These are phyloP conservation scores for Phytophthora sansomeana DNA, from an alignment of 352 stramenopile genomes.

Conservation along the genomic window DNA sequence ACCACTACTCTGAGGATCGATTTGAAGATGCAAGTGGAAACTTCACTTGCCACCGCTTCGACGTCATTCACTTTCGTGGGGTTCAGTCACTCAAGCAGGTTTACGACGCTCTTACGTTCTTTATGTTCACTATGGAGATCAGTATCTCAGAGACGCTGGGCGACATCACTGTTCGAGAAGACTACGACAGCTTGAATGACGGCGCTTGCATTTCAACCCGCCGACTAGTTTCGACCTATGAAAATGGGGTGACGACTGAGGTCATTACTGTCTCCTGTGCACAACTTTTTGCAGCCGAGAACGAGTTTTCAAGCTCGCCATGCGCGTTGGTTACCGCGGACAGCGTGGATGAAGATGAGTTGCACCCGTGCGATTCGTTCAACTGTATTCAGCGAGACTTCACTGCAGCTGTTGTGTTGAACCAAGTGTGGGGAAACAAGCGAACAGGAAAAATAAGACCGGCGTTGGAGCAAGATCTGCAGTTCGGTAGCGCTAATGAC, in stretches of 20 bases:
- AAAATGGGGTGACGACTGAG: conserved; percentile 28
- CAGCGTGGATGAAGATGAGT: conserved; percentile 51
- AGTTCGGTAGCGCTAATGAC: conserved; percentile 12
- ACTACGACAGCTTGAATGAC: conserved; percentile 47
- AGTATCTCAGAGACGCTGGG: conserved; percentile 50
- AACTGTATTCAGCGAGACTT: conserved; percentile 48
- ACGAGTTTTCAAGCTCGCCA: conserved; percentile 17
- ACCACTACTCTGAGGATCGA: conserved; percentile 43
- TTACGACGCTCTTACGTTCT: conserved; percentile 45
- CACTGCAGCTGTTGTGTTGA: conserved; percentile 41
- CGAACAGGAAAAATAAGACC: background rate
- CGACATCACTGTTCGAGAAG: conserved; percentile 54
- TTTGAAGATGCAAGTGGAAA: conserved; percentile 43
- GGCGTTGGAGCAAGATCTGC: background rate
- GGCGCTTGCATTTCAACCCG: conserved; percentile 47
- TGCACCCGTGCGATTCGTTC: conserved; percentile 52
- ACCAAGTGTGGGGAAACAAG: conserved; percentile 25
- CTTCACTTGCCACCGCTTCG: conserved; percentile 46
- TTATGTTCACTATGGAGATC: conserved; percentile 57
- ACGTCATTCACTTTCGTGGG: conserved; percentile 26
- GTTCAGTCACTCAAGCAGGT: conserved; percentile 39
- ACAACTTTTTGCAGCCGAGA: conserved; percentile 4
- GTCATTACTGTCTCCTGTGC: conserved; percentile 18
- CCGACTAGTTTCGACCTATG: conserved; percentile 46
- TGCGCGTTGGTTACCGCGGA: conserved; percentile 50